Percentiles rank a stretch among this genome's conserved stretches.
These are phyloP conservation scores for Globisporangium cystogenes DNA, from an alignment of 352 stramenopile genomes.

Conservation along the genomic window DNA sequence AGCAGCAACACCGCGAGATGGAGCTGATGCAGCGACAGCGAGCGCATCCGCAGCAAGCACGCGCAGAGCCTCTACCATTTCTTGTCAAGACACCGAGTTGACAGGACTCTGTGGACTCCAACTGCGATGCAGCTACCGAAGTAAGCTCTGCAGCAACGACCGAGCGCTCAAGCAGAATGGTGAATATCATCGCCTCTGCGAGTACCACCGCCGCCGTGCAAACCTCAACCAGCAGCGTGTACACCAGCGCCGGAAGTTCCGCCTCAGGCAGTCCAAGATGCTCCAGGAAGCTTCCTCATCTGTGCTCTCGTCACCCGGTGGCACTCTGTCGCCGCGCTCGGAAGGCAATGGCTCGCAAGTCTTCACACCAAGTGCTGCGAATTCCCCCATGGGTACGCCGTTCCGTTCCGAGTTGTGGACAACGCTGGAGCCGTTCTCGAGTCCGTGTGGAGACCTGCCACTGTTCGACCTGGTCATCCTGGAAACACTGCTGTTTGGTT, in stretches of 20 bases:
- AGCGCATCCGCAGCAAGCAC: too few relatives aligned
- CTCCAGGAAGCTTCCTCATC: too few relatives aligned
- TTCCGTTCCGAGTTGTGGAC: too few relatives aligned
- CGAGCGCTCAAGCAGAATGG: constrained; percentile 38
- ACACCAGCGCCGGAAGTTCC: constrained; percentile 20
- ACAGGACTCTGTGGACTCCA: not conserved
- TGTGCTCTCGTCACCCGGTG: too few relatives aligned
- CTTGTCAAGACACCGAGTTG: too few relatives aligned
- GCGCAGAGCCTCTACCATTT: not conserved
- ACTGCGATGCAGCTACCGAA: constrained; percentile 26
- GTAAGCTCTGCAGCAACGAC: constrained; percentile 24
- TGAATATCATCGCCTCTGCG: constrained; percentile 33
- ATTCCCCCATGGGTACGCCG: too few relatives aligned
- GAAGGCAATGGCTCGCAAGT: constrained; percentile 23
- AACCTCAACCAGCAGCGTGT: constrained; percentile 39
- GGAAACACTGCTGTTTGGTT: constrained; percentile 6
- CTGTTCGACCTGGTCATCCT: constrained; percentile 9
- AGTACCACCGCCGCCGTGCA: constrained; percentile 30
- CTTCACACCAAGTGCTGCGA: constrained; percentile 2
- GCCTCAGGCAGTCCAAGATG: constrained; percentile 17
- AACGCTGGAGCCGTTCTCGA: constrained; percentile 9
- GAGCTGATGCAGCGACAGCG: too few relatives aligned
- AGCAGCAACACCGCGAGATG: too few relatives aligned
- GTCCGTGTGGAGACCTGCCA: constrained; percentile 8
- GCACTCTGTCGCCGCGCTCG: not conserved